Conservation (phyloP, 2,329 filamentous ascomycete genomes). For the Ophiosphaerella korrae region DNA sequence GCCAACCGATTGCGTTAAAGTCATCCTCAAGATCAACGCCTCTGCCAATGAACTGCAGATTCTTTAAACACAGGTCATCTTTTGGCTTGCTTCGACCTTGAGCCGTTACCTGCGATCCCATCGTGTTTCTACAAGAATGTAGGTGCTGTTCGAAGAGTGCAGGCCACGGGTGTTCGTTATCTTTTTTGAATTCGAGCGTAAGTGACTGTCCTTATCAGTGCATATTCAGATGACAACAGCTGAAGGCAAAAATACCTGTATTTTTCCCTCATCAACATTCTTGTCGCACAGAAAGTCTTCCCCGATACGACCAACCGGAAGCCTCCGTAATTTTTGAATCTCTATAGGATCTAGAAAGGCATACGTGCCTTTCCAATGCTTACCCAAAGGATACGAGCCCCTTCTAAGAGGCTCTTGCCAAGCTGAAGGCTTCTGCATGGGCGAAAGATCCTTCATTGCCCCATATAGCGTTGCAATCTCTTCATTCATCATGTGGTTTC, state of each 20-base stretch:
- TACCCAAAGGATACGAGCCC: constrained; percentile 46
- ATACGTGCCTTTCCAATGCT: constrained; percentile 59
- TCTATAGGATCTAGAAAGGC: constrained; percentile 43
- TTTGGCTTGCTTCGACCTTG: constrained; percentile 14
- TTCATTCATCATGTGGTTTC: constrained; percentile 53
- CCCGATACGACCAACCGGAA: constrained; percentile 24
- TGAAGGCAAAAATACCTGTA: constrained; percentile 28
- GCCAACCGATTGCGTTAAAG: constrained; percentile 51
- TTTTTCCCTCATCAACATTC: constrained; percentile 34
- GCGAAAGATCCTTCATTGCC: constrained; percentile 44
- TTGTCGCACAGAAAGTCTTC: constrained; percentile 35
- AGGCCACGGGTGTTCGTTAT: constrained; percentile 42
- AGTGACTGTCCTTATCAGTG: constrained; percentile 38
- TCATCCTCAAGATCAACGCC: constrained; percentile 46
- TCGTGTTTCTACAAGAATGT: constrained; percentile 35
- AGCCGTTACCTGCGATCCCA: constrained; percentile 7
- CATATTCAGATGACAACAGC: not conserved
- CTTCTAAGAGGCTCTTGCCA: constrained; percentile 48
- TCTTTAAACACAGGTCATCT: not conserved
- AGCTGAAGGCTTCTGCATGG: constrained; percentile 48
- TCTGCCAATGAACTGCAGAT: constrained; percentile 46
- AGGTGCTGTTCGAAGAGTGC: constrained; percentile 49
- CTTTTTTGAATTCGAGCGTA: constrained; percentile 35
- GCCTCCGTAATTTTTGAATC: constrained; percentile 20
- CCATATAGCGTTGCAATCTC: constrained; percentile 46